Evolutionary conservation across 495 filamentous ascomycete species (phyloP).

Genomic region (Aspergillus egyptiacus): DNA sequence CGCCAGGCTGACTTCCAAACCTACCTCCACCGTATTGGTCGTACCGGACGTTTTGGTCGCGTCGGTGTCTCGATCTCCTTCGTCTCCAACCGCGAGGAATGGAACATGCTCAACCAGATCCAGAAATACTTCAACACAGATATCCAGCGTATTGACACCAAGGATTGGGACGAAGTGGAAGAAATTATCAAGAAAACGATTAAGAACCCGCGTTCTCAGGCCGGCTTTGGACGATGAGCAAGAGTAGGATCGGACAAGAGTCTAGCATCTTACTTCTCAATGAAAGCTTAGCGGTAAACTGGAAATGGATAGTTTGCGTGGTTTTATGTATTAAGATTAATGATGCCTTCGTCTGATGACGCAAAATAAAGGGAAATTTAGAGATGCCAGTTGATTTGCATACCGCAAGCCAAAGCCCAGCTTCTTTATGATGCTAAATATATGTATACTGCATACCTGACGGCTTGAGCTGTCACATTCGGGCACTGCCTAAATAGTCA

Average conservation of each 20-base stretch:
- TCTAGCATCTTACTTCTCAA: neutral
- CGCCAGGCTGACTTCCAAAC: conserved; percentile 74
- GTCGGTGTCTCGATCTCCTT: conserved; percentile 95
- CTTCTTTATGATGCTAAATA: too few species aligned
- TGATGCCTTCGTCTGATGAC: conserved; percentile 23
- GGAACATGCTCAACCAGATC: conserved; percentile 68
- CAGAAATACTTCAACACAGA: conserved; percentile 58
- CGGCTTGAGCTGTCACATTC: too few species aligned
- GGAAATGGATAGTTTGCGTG: conserved; percentile 13
- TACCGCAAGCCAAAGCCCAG: too few species aligned
- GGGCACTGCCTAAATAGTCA: too few species aligned
- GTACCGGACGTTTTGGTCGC: conserved; percentile 93
- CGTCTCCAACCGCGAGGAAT: conserved; percentile 73
- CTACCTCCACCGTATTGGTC: conserved; percentile 96
- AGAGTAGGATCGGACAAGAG: neutral
- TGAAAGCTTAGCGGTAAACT: too few species aligned
- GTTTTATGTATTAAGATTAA: conserved; percentile 28
- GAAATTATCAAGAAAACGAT: conserved; percentile 72
- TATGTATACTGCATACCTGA: neutral
- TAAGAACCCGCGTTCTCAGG: conserved; percentile 68
- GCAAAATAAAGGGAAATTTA: conserved; percentile 15
- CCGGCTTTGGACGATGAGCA: conserved; percentile 38
- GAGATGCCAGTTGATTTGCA: conserved; percentile 28
- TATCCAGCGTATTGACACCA: conserved; percentile 54
- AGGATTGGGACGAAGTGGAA: conserved; percentile 87